Evolutionary conservation across 2,329 filamentous ascomycete species (phyloP).

Genomic region (Trichoderma harzianum): DNA sequence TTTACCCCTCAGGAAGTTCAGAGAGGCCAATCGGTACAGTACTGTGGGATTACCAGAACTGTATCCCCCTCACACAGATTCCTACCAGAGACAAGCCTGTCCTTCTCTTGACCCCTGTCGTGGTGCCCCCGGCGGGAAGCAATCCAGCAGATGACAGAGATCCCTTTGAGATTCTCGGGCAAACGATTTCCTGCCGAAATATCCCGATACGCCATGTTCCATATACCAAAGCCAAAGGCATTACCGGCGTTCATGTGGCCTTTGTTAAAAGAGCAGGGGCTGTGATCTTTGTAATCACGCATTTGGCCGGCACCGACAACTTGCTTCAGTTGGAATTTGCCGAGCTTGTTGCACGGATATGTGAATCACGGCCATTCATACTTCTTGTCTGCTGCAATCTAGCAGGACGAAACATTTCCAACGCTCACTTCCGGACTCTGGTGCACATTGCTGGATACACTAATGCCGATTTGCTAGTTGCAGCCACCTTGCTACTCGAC

Average conservation of each 20-base stretch:
- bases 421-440: slow-evolving; percentile 49
- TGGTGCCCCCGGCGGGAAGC: slow-evolving; percentile 41
- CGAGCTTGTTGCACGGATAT: slow-evolving; percentile 41
- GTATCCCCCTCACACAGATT: slow-evolving; percentile 45
- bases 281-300: slow-evolving; percentile 59
- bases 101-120: slow-evolving; percentile 59
- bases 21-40: slow-evolving; percentile 25
- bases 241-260: slow-evolving; percentile 60
- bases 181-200: slow-evolving; percentile 58
- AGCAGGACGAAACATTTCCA: slow-evolving; percentile 37
- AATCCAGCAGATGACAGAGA: slow-evolving; percentile 49
- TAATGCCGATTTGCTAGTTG: slow-evolving; percentile 44
- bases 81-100: slow-evolving; percentile 51
- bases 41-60: slow-evolving; percentile 43
- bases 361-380: slow-evolving; percentile 49
- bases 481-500: slow-evolving; percentile 52
- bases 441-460: slow-evolving; percentile 49
- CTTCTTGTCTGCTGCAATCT: slow-evolving; percentile 51
- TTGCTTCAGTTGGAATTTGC: slow-evolving; percentile 51
- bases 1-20: neutral
- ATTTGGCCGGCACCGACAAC: slow-evolving; percentile 44
- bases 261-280: slow-evolving; percentile 60
- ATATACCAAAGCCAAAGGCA: slow-evolving; percentile 61
- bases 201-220: slow-evolving; percentile 66
- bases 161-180: slow-evolving; percentile 70